Evolutionary conservation across 345 rosid species (phyloP), one percentile per base, ranked within the genome.

Genomic region (Citrus trifoliata): DNA sequence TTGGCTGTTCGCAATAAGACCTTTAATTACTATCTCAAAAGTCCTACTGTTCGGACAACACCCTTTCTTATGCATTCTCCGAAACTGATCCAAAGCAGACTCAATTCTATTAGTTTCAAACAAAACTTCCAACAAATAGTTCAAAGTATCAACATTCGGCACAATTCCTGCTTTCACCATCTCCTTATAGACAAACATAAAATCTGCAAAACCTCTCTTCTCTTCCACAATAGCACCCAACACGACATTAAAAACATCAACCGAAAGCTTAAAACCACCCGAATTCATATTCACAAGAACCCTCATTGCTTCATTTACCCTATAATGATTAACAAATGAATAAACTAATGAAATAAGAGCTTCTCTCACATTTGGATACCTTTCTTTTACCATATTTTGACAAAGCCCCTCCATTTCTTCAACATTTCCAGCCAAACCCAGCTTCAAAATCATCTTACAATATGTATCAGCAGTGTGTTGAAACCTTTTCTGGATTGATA

Each of bases 151-250:
- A 40, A 86, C 80, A 10, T 46, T 85, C 2, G 93, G 92, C 6
- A 74, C 71, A 61, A 88, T 74, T 27, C 88, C 87, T 42, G 83
- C 91, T 76, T 87, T 90, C 63, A 88, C 85, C 92, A 90, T 88
- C 75, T 88, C 92, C 83, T 90, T 90, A 62, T 90, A 88, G 69
- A 90, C 87, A 80, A 90, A 87, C 68, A 88, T 28, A 22, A 85
- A 60, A 61, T 82, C 86, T 33, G 60, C 60, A 71, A 90, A 83
- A 14, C 80, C 86, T 73, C 78, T 79, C 84, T 79, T 84, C 80
- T 82, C 84, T 48, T 81, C 68, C 78, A 82, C 84, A 71, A 87
- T 74, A 37, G 82, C 85, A 78, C 84, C 82, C 85, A 90, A 63
- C 35, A 90, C 73, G 61, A 48, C 63, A 82, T 90, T 87, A 74